phyloP scores from a whole-genome alignment of 2,329 filamentous ascomycete genomes.

The Ascochyta lentis region DNA sequence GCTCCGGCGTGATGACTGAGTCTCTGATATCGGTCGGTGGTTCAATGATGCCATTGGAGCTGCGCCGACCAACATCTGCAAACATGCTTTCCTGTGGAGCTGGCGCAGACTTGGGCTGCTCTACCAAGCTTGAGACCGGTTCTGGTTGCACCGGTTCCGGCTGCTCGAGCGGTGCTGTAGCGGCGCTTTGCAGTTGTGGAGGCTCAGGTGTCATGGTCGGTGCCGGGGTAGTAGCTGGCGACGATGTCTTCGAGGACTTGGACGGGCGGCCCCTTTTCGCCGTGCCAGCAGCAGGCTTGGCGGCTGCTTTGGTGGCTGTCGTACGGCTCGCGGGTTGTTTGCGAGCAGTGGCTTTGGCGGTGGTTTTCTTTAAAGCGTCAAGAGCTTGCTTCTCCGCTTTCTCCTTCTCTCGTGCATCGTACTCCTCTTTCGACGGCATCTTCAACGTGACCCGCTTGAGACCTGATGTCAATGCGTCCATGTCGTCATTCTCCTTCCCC shows the following conservation, averaged over 20 bases:
- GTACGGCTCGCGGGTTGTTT: constrained; percentile 33
- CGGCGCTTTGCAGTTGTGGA: constrained; percentile 32
- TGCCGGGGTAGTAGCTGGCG: constrained; percentile 44
- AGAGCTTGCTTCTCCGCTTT: constrained; percentile 51
- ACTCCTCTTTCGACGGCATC: constrained; percentile 63
- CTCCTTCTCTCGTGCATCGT: constrained; percentile 60
- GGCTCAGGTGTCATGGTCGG: constrained; percentile 48
- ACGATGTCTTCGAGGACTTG: constrained; percentile 34
- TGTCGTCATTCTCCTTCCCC: constrained; percentile 42
- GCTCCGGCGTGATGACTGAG: constrained; percentile 43
- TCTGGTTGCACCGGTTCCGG: constrained; percentile 37
- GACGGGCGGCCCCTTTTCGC: constrained; percentile 38
- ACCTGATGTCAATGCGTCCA: constrained; percentile 60
- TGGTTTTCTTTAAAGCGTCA: constrained; percentile 43
- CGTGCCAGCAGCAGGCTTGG: constrained; percentile 24
- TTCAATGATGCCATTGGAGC: constrained; percentile 28
- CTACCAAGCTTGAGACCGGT: constrained; percentile 11
- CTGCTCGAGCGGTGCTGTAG: constrained; percentile 32
- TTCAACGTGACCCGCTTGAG: constrained; percentile 66
- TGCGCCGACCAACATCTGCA: constrained; percentile 22
- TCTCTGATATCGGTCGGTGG: constrained; percentile 41
- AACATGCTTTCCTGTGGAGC: background rate
- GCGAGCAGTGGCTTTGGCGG: constrained; percentile 28
- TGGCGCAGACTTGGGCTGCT: background rate
- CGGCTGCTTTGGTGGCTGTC: constrained; percentile 18